Evolutionary conservation across 208 protist genomes (phyloP).

Genomic region (Wallacemonas collosoma): DNA sequence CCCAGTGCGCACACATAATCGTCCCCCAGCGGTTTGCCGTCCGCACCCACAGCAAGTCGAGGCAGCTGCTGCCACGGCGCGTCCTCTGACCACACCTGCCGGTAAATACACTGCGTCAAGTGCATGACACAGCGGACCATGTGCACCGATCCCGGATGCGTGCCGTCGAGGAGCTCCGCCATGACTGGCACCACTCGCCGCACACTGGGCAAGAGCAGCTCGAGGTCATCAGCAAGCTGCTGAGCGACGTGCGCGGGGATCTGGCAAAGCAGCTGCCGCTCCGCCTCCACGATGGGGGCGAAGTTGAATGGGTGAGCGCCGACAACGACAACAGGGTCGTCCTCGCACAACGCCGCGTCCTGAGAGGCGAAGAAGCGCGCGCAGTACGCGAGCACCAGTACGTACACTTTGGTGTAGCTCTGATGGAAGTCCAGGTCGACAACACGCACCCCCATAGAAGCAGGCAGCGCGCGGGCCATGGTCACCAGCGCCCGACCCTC

Average conservation of each 20-base stretch:
- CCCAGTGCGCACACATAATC: slow-evolving; percentile 13
- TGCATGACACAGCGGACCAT: slow-evolving; percentile 55
- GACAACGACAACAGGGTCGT: not conserved
- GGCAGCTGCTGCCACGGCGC: slow-evolving; percentile 53
- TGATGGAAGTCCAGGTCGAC: slow-evolving; percentile 68
- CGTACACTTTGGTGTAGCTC: slow-evolving; percentile 60
- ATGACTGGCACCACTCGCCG: slow-evolving; percentile 43
- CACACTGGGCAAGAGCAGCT: slow-evolving; percentile 53
- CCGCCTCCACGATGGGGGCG: slow-evolving; percentile 28
- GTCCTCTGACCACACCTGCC: slow-evolving; percentile 63
- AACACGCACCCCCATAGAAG: slow-evolving; percentile 48
- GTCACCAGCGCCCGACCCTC: slow-evolving; percentile 67
- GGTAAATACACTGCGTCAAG: slow-evolving; percentile 57
- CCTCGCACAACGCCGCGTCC: not conserved
- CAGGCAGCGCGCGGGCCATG: slow-evolving; percentile 66
- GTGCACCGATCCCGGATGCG: not conserved
- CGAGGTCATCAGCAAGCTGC: slow-evolving; percentile 47
- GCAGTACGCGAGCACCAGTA: slow-evolving; percentile 75
- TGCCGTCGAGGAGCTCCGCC: slow-evolving; percentile 62
- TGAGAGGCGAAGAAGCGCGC: slow-evolving; percentile 54
- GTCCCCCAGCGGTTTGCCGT: not conserved
- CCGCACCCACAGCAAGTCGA: not conserved
- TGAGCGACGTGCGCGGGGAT: slow-evolving; percentile 46
- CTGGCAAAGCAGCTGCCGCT: slow-evolving; percentile 38
- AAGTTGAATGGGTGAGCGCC: slow-evolving; percentile 25